Base-by-base conservation (phyloP, 768 basidiomycete species). In the Pleurotus platypus region DNA sequence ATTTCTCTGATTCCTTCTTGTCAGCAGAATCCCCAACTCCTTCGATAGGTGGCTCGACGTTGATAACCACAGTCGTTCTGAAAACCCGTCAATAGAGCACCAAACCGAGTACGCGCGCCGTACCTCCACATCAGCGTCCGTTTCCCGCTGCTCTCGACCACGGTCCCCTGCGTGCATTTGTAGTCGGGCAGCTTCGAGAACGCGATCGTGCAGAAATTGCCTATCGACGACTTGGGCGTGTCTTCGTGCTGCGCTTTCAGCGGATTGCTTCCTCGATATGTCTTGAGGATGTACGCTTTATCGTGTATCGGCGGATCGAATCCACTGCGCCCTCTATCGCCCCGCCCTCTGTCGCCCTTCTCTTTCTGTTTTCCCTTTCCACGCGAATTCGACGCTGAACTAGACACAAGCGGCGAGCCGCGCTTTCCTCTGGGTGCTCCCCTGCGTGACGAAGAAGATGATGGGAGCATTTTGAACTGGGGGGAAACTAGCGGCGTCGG, bases 1-100 rank as follows among this genome's bases (percentile, higher is more conserved):
- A 74, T 66, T 80, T 79, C 62, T 88, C 83, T 0, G 93, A 86
- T 18, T 86, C 78, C 62, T 85, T 86, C 68, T 78, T 85, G 12
- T 71, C 75, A 3, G 67, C 9, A 46, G 76, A 72, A 69, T 92
- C 87, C 5, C 90, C 92, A 2, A 86, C 68, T 6, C 82, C 91
- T 55, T 79, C 63, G 35, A 91, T 67, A 11, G 69, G 69, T 2
- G 74, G 66, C 5, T 75, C 73, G 30, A 72, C 63, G 48, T 72
- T 69, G 11, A 79, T 48, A 7, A 66, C 68, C 5, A 60, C 55
- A 9, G 46, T 60, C 5, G 58, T 56, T 48, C 58, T 60, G 18
- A 47, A 50, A 26, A 40, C 0, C 26, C 8, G 22, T 50, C 9
- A 6, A 15, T 43, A 22, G 3, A 12, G 16, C 40, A 30, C 15